Evolutionary conservation across 176 grass and related monocot species (phyloP), one percentile per base, ranked within the genome.

Genomic region (Oryza rufipogon): DNA sequence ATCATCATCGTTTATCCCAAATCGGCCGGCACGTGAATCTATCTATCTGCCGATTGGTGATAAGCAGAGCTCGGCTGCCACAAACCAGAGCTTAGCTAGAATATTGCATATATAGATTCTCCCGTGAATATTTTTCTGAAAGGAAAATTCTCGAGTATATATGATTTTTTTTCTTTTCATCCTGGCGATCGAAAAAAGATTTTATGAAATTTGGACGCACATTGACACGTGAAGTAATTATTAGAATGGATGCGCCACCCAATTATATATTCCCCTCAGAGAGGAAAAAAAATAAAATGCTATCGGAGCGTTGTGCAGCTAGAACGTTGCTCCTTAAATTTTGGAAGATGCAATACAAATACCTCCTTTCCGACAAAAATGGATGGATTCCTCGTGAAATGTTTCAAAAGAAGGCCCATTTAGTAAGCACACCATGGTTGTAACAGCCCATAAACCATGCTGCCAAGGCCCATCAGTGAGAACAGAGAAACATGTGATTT

Each of bases 1-100:
- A 74, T 74, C 56, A 10, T 45, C 30, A 41, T 82, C 66, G 19
- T 67, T 81, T 81, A 26, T 22, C 74, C 13, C 5, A 36, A 51
- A 7, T 19, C 16, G 51, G 16, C 71, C 48, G 34, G 52, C 20
- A 7, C 20, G n/a, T 63, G 58, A 63, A 63, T 60, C 56, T 22
- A 1, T 60, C 36, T 45, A 10, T 44, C 45, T 46, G 45, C 49
- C 3, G 16, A 5, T 56, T 56, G 52, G 20, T 20, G 52, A 56
- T 56, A 20, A 56, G 52, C 0, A 56, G 17, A 56, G 52, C 5
- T 14, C 12, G 48, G 13, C 12, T 16, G 12, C 15, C 49, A 52
- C 49, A 17, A 17, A 52, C 49, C 15, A 52, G 16, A 52, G 3
- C 49, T 52, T 16, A 52, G 49, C 12, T 52, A 17, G 54, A 58